Evolutionary conservation across 441 rosid genomes (phyloP).

Genomic region (Heliophila coronopifolia): DNA sequence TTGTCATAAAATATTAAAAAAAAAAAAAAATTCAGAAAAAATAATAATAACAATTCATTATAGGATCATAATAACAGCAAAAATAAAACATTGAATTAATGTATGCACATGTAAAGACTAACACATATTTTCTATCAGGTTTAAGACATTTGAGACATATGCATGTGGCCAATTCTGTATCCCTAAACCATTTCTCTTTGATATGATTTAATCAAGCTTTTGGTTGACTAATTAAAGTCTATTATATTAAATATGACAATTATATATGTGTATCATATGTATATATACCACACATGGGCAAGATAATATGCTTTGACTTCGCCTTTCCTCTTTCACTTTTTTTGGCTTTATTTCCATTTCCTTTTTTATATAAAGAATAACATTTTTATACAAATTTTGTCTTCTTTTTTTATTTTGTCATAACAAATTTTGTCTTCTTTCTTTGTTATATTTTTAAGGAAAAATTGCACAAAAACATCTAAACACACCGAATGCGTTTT

Average conservation of each 20-base stretch:
- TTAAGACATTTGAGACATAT: conserved; percentile 18
- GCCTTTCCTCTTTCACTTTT: background rate
- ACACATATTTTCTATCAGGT: background rate
- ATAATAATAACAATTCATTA: too few species aligned
- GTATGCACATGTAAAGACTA: conserved; percentile 13
- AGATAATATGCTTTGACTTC: conserved; percentile 20
- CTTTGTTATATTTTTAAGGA: background rate
- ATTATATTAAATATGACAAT: background rate
- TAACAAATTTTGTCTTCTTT: too few species aligned
- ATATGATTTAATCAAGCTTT: conserved; percentile 14
- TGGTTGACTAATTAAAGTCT: background rate
- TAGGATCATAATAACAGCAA: background rate
- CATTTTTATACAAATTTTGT: background rate
- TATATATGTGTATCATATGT: background rate
- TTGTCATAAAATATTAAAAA: conserved; percentile 2
- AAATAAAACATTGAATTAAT: conserved; percentile 2
- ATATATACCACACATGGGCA: background rate
- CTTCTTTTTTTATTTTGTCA: background rate
- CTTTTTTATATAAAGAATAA: background rate
- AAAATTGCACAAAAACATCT: background rate
- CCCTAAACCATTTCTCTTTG: background rate
- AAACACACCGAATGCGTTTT: conserved; percentile 13
- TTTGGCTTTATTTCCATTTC: background rate
- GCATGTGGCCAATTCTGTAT: conserved; percentile 25
- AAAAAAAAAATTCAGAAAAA: background rate